A percentile compares a stretch with the other conserved stretches of the same genome.
Evolutionary conservation across 108 stramenopile genomes (phyloP).

Genomic region (Fragilaria crotonensis): DNA sequence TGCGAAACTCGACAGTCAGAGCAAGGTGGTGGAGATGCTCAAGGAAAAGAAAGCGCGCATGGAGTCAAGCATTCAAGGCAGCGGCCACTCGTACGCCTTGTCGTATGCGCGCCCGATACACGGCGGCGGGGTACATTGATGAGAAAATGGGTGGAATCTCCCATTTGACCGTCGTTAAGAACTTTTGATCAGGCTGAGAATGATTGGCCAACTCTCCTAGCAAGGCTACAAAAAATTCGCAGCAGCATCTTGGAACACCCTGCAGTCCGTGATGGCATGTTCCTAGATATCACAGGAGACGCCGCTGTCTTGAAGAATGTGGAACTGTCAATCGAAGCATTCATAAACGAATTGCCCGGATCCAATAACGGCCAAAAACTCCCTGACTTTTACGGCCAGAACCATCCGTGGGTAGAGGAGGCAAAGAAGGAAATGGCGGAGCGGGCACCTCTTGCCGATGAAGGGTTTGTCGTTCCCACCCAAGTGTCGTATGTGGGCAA

Average conservation of each 20-base stretch:
- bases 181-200: slow-evolving; percentile 86
- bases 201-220: slow-evolving; percentile 85
- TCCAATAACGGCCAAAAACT: slow-evolving; percentile 52
- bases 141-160: slow-evolving; percentile 90
- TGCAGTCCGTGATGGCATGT: slow-evolving; percentile 74
- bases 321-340: slow-evolving; percentile 54
- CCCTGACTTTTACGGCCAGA: slow-evolving; percentile 54
- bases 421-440: slow-evolving; percentile 71
- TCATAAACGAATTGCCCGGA: slow-evolving; percentile 71
- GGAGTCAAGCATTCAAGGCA: slow-evolving; percentile 64
- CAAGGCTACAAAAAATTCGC: slow-evolving; percentile 81
- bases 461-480: slow-evolving; percentile 93
- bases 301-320: slow-evolving; percentile 53
- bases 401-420: slow-evolving; percentile 73
- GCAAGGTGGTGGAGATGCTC: slow-evolving; percentile 88
- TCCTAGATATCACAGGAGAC: slow-evolving; percentile 92
- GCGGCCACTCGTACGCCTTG: slow-evolving; percentile 80
- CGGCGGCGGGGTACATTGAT: slow-evolving; percentile 76
- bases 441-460: slow-evolving; percentile 59
- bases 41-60: slow-evolving; percentile 76
- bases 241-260: slow-evolving; percentile 57
- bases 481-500: slow-evolving; percentile 94
- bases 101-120: slow-evolving; percentile 68
- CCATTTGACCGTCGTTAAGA: slow-evolving; percentile 66
- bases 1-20: slow-evolving; percentile 78